Conservation (phyloP, 1,139 yeast species). For the Blastobotrys ciferrii region DNA sequence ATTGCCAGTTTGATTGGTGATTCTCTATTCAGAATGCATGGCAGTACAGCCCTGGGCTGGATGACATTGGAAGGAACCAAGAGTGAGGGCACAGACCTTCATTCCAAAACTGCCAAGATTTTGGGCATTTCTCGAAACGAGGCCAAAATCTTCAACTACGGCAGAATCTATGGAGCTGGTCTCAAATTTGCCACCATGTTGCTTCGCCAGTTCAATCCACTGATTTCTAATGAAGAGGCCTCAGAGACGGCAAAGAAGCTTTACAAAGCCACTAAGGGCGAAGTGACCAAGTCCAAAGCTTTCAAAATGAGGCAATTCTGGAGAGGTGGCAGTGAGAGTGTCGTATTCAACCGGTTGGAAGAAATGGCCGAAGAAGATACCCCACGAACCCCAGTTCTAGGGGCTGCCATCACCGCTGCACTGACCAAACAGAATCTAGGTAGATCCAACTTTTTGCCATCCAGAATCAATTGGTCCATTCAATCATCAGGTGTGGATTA, state of each 20-base stretch:
- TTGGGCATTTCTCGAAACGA: conserved; percentile 87
- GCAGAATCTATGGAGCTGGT: conserved; percentile 98
- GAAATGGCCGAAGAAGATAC: conserved; percentile 78
- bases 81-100: conserved; percentile 86
- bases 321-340: conserved; percentile 93
- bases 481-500: conserved; percentile 98
- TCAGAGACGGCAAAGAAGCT: conserved; percentile 61
- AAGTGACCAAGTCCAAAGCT: conserved; percentile 39
- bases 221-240: conserved; percentile 67
- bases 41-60: conserved; percentile 98
- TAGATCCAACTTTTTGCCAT: conserved; percentile 66
- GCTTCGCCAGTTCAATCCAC: conserved; percentile 77
- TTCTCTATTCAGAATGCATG: conserved; percentile 82
- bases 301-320: conserved; percentile 49
- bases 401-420: conserved; percentile 91
- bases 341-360: conserved; percentile 85
- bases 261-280: conserved; percentile 84
- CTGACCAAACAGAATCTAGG: conserved; percentile 63
- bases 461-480: conserved; percentile 95
- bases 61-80: conserved; percentile 98
- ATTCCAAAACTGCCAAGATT: conserved; percentile 88
- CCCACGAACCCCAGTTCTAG: conserved; percentile 89
- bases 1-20: conserved; percentile 95
- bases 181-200: conserved; percentile 80
- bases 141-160: conserved; percentile 94